These are phyloP conservation scores for Paraphoma chrysanthemicola DNA, from an alignment of 2,329 filamentous ascomycete genomes.

Conservation along the genomic window DNA sequence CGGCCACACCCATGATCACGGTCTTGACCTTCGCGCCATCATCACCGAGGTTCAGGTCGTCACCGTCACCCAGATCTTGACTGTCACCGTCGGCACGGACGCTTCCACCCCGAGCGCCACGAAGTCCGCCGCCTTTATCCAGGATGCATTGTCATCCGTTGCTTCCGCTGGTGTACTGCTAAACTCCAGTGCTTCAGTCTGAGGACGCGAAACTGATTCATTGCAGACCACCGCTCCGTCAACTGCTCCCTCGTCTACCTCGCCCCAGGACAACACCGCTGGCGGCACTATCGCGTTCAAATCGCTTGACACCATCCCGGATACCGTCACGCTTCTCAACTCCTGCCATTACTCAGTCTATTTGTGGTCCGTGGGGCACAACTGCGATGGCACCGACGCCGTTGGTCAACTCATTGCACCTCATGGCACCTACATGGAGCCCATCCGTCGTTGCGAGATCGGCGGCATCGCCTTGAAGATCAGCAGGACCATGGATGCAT, in stretches of 20 bases:
- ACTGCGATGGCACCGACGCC: not conserved
- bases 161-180: too few relatives aligned
- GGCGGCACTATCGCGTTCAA: slow-evolving; percentile 5
- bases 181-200: not conserved
- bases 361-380: slow-evolving; percentile 18
- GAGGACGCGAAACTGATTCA: not conserved
- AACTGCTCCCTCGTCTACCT: not conserved
- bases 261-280: not conserved
- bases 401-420: slow-evolving; percentile 3
- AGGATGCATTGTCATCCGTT: too few relatives aligned
- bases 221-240: not conserved
- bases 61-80: slow-evolving; percentile 17
- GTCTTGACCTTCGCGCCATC: slow-evolving; percentile 3
- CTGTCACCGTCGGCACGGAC: slow-evolving; percentile 4
- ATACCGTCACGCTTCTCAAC: slow-evolving; percentile 21
- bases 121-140: not conserved
- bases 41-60: slow-evolving; percentile 4
- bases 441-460: slow-evolving; percentile 6
- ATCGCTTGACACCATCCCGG: slow-evolving; percentile 1
- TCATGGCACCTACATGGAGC: slow-evolving; percentile 12
- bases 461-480: slow-evolving; percentile 20
- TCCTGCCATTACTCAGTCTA: slow-evolving; percentile 25
- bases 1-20: not conserved
- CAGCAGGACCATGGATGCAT: slow-evolving; percentile 5
- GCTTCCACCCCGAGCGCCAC: not conserved